A percentile compares a stretch with the other conserved stretches of the same genome.
Evolutionary conservation across 2,329 filamentous ascomycete species (phyloP).

Genomic region (Fusarium concolor): DNA sequence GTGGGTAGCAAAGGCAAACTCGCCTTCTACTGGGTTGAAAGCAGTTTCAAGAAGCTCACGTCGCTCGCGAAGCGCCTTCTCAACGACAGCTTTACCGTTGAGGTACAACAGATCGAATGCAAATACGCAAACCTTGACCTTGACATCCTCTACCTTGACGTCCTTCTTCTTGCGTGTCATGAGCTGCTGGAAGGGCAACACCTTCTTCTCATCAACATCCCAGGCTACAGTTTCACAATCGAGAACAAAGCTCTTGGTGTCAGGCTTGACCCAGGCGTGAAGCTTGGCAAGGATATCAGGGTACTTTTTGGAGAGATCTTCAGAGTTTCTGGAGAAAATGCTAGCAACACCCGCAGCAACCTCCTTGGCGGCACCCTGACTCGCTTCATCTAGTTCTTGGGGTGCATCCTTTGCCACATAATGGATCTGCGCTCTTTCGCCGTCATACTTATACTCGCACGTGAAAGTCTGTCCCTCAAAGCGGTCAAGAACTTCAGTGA

Average conservation of each 20-base stretch:
- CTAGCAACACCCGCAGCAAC: slow-evolving; percentile 80
- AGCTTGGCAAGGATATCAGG: slow-evolving; percentile 93
- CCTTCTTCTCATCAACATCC: slow-evolving; percentile 95
- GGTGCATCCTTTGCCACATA: slow-evolving; percentile 87
- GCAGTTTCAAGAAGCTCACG: slow-evolving; percentile 78
- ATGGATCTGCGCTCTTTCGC: slow-evolving; percentile 97
- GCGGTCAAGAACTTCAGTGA: slow-evolving; percentile 95
- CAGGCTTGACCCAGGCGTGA: slow-evolving; percentile 87
- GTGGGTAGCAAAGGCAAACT: slow-evolving; percentile 89
- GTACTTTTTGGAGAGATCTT: slow-evolving; percentile 97
- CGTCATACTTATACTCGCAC: slow-evolving; percentile 99
- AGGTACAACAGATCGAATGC: slow-evolving; percentile 95
- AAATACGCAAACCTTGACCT: slow-evolving; percentile 96
- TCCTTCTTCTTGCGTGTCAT: slow-evolving; percentile 99
- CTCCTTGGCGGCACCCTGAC: slow-evolving; percentile 71
- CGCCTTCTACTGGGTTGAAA: slow-evolving; percentile 84
- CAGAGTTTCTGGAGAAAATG: slow-evolving; percentile 97
- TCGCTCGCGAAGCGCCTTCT: slow-evolving; percentile 86
- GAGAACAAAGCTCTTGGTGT: slow-evolving; percentile 95
- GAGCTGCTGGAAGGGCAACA: slow-evolving; percentile 95
- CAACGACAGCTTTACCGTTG: slow-evolving; percentile 90
- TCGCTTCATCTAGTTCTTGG: slow-evolving; percentile 73
- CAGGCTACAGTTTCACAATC: slow-evolving; percentile 98
- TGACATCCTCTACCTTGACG: slow-evolving; percentile 93
- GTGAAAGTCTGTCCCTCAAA: slow-evolving; percentile 97